Base-by-base conservation (phyloP, 495 filamentous ascomycete genomes). In the Lophium mytilinum region DNA sequence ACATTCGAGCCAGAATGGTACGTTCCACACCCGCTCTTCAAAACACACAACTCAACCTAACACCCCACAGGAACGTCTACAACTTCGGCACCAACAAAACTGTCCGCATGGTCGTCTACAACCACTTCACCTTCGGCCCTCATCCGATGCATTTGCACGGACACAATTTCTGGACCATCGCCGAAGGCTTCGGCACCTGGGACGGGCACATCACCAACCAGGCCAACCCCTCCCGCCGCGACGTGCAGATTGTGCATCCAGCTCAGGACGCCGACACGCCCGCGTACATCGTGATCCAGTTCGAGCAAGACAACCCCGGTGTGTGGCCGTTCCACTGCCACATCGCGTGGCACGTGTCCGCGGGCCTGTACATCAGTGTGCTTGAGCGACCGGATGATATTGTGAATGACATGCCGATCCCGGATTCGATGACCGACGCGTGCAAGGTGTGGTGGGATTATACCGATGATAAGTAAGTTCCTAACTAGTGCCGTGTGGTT, bases 1-100 rank as follows among this genome's bases (percentile, higher is more conserved):
- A 71, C 68, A 12, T 84, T 75, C 56, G 69, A 76, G 0, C 17
- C 60, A 0, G 69, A 79, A 54, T 66, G 69, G 55, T 63, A 36
- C 35, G 63, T 42, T 17, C 30, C 30, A 6, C 24, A 30, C 24
- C 24, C 24, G 24, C 24, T 30, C 24, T 30, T 6, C 18, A 18
- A 55, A 34, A 47, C 49, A 15, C 51, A 64, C 39, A 50, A 50
- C 19, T 1, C 17, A 6, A 35, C 50, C 6, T 55, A 60, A 24
- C 37, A 52, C 12, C 24, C 42, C 37, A 50, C 46, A 58, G 50
- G 54, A 71, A 69, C 39, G 66, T 68, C 1, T 61, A 65, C 56
- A 68, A 71, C 53, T 71, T 64, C 39, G 69, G 65, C 52, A 52
- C 30, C n/a, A 67, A 68, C 45, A 48, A 37, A 10, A 60, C 55